Evolutionary conservation across 2,329 filamentous ascomycete species (phyloP).

Genomic region (Fusarium caatingaense): DNA sequence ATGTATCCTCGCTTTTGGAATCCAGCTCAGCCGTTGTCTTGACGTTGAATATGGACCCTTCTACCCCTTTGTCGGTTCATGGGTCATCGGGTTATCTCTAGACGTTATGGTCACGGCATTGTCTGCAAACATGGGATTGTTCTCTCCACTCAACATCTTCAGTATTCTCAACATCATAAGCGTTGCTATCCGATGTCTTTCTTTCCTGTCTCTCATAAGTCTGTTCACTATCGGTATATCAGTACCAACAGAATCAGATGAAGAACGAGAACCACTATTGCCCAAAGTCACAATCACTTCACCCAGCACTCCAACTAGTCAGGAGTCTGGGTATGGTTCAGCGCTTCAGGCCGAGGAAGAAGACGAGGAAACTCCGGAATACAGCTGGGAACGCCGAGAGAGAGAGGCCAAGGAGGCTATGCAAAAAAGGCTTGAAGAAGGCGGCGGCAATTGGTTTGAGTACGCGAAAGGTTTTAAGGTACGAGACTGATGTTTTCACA

Average conservation of each 20-base stretch:
- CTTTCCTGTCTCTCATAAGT: slow-evolving; percentile 32
- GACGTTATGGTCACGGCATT: slow-evolving; percentile 62
- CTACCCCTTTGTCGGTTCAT: slow-evolving; percentile 73
- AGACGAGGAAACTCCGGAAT: slow-evolving; percentile 60
- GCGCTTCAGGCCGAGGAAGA: slow-evolving; percentile 53
- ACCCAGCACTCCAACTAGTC: slow-evolving; percentile 41
- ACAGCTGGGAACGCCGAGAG: slow-evolving; percentile 64
- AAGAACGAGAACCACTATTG: slow-evolving; percentile 70
- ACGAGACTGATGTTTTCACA: slow-evolving; percentile 28
- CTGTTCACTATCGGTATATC: slow-evolving; percentile 27
- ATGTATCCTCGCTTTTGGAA: slow-evolving; percentile 72
- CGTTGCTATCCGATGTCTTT: slow-evolving; percentile 34
- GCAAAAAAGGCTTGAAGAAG: slow-evolving; percentile 76
- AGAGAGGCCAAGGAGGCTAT: slow-evolving; percentile 67
- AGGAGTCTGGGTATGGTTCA: slow-evolving; percentile 56
- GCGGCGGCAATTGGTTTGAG: slow-evolving; percentile 81
- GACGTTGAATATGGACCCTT: slow-evolving; percentile 65
- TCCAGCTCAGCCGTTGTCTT: slow-evolving; percentile 66
- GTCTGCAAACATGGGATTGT: slow-evolving; percentile 15
- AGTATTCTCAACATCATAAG: slow-evolving; percentile 43
- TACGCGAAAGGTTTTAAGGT: slow-evolving; percentile 80
- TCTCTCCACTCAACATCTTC: slow-evolving; percentile 21
- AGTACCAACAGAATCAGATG: slow-evolving; percentile 55
- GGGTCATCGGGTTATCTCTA: slow-evolving; percentile 66
- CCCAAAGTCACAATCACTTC: slow-evolving; percentile 45